phyloP scores from a whole-genome alignment of 2,329 filamentous ascomycete species.

The Clonostachys rosea region DNA sequence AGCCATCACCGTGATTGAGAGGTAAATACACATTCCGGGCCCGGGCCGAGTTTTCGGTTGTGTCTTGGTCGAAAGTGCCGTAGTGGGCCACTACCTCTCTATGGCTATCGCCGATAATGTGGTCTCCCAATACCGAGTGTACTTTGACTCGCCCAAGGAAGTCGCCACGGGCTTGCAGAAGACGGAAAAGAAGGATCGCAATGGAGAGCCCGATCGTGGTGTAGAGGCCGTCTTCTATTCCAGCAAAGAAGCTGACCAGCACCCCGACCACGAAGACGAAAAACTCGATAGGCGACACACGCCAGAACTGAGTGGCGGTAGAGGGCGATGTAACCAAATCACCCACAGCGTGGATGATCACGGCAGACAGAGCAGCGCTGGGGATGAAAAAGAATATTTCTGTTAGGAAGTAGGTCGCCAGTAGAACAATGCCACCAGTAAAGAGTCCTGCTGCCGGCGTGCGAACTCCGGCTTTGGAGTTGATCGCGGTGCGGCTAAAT shows the following conservation, averaged over 20 bases:
- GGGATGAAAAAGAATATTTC: constrained; percentile 94
- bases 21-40: constrained; percentile 34
- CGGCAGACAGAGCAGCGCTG: constrained; percentile 71
- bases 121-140: constrained; percentile 77
- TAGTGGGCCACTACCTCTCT: constrained; percentile 43
- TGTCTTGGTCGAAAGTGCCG: constrained; percentile 37
- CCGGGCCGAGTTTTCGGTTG: constrained; percentile 9
- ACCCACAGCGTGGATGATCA: constrained; percentile 94
- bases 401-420: constrained; percentile 86
- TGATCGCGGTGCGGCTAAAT: constrained; percentile 94
- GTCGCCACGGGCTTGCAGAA: constrained; percentile 75
- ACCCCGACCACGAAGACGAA: constrained; percentile 93
- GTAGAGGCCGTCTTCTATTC: constrained; percentile 92
- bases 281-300: constrained; percentile 84
- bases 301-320: constrained; percentile 93
- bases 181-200: constrained; percentile 75
- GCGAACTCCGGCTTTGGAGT: constrained; percentile 91
- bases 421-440: constrained; percentile 77
- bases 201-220: constrained; percentile 74
- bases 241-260: constrained; percentile 79
- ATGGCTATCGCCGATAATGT: constrained; percentile 60
- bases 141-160: constrained; percentile 69
- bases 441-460: constrained; percentile 89
- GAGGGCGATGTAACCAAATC: constrained; percentile 90
- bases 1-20: constrained; percentile 45